Evolutionary conservation across 2,329 filamentous ascomycete species (phyloP), one percentile per base, ranked within the genome.

Genomic region (Diplocarpon rosae): DNA sequence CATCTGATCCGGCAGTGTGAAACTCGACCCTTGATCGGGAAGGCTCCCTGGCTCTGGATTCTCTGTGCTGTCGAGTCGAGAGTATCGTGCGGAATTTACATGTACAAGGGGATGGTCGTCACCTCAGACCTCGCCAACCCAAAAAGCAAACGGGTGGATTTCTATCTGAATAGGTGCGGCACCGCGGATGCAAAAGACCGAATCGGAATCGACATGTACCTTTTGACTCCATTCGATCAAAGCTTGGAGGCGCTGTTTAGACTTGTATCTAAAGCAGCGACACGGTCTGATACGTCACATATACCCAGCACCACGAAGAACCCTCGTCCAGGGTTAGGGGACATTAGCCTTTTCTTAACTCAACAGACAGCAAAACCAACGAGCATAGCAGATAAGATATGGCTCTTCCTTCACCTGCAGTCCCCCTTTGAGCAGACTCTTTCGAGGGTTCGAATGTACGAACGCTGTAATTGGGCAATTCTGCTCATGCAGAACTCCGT

Each of bases 141-240:
- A 13, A 43, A 24, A 47, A 36, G 39, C 34, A 44, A 24, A 35
- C 33, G 16, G 40, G 44, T 45, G 39, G 39, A 44, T 33, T 42
- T 30, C 13, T 32, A 24, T 34, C 12, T 44, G 46, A 45, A 48
- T 42, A 45, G 39, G 38, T 43, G 42, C 44, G 37, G 46, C n/a
- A 32, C 34, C 36, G 29, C 44, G 46, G 46, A 50, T 16, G 40
- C 48, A 46, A 34, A 44, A 32, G 44, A 39, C 47, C 49, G 49
- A 39, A 29, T 10, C 12, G 29, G 17, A 39, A 29, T 10, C 12
- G 29, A 20, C 43, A 39, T 33, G 39, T 29, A 37, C n/a, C n/a
- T n/a, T n/a, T 42, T 43, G 24, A 12, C 29, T 31, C 14, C 35
- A 44, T 48, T 43, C 30, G 37, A 49, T 17, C 27, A 24, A 7